Conservation (phyloP, 1,139 yeast species). For the Pichia inconspicua region DNA sequence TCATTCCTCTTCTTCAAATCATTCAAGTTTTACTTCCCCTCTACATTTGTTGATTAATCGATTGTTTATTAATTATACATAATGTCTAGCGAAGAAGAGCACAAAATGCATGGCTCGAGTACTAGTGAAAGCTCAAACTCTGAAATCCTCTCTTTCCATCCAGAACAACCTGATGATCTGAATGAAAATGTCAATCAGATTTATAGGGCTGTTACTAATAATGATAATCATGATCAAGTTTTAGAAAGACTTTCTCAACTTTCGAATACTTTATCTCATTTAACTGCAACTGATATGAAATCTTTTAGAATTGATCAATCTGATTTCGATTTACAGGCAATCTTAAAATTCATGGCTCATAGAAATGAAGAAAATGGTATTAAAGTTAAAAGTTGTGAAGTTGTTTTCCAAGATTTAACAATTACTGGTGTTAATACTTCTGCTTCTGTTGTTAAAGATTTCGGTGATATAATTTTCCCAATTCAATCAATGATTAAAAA, state of each 20-base stretch:
- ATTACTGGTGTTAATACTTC: conserved; percentile 44
- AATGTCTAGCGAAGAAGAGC: neutral
- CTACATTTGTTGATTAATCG: no score
- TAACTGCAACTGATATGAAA: conserved; percentile 22
- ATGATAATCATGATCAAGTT: conserved; percentile 16
- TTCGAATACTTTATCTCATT: conserved; percentile 21
- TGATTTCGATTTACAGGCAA: conserved; percentile 29
- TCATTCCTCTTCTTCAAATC: no score
- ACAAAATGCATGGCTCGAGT: neutral
- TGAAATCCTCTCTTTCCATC: conserved; percentile 2
- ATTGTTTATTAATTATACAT: no score
- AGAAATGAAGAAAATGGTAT: conserved; percentile 38
- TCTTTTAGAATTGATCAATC: conserved; percentile 20
- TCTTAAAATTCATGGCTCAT: conserved; percentile 26
- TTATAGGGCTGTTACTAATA: conserved; percentile 2
- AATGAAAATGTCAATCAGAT: conserved; percentile 1
- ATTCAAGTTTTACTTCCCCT: no score
- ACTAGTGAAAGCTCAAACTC: neutral
- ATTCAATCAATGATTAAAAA: conserved; percentile 27
- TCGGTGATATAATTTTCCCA: conserved; percentile 37
- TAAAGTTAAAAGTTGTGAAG: conserved; percentile 38
- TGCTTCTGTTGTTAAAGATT: conserved; percentile 40
- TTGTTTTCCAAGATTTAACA: conserved; percentile 37
- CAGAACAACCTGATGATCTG: neutral
- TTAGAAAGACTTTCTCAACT: conserved; percentile 23